Evolutionary conservation across 2,329 filamentous ascomycete species (phyloP).

Genomic region (Nemania serpens): DNA sequence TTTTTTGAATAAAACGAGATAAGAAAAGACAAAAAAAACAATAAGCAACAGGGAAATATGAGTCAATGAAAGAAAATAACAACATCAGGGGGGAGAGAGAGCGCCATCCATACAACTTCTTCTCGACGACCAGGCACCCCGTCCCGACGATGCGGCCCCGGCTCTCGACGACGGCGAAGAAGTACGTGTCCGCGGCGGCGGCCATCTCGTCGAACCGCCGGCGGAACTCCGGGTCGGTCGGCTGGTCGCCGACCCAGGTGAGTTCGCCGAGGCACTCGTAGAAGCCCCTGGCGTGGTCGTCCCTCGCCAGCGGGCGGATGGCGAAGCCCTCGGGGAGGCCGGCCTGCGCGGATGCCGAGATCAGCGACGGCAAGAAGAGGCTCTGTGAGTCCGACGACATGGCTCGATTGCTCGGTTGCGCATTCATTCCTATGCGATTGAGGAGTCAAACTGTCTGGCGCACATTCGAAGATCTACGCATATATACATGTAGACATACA

Average conservation of each 20-base stretch:
- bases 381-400: conserved; percentile 15
- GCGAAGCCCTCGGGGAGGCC: conserved; percentile 70
- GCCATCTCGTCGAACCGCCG: conserved; percentile 67
- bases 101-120: conserved; percentile 71
- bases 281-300: conserved; percentile 72
- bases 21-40: not conserved
- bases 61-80: not conserved
- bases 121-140: conserved; percentile 76
- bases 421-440: not conserved
- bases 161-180: conserved; percentile 72
- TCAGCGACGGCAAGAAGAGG: conserved; percentile 69
- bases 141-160: conserved; percentile 70
- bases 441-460: too few relatives aligned
- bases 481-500: too few relatives aligned
- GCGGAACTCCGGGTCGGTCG: conserved; percentile 53
- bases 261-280: conserved; percentile 76
- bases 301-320: conserved; percentile 70
- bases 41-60: not conserved
- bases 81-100: not conserved
- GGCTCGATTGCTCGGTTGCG: too few relatives aligned
- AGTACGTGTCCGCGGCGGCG: conserved; percentile 59
- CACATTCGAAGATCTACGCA: too few relatives aligned
- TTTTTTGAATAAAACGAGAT: not conserved
- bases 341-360: conserved; percentile 64
- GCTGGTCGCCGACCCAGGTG: conserved; percentile 72